Evolutionary conservation across 352 stramenopile species (phyloP), one percentile per base, ranked within the genome.

Genomic region (Phytophthora megakarya): DNA sequence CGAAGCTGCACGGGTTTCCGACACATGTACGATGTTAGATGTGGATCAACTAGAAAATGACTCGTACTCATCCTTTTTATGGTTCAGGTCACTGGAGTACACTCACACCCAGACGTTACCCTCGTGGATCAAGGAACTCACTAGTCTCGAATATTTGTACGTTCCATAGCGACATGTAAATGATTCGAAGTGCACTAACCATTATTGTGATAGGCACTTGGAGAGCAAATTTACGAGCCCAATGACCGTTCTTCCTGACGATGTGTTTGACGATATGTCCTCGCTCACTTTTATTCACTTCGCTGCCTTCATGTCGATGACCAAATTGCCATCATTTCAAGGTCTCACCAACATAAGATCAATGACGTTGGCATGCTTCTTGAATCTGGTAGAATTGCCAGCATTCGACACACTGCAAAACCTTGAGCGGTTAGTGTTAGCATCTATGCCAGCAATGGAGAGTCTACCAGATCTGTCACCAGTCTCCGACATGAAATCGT

Each of bases 261-360:
- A 73, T 25, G 56, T 83, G n/a, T 83, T 80, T 30, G 33, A 71
- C 3, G 38, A 74, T 37, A 80, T 78, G 71, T 28, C 43, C 3
- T 59, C 61, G 12, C 72, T 83, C 38, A 68, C 69, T 5, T 78
- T 76, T 13, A 51, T 80, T 22, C 69, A 77, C 55, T 65, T 83
- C 3, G 61, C 55, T 1, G 40, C 5, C 2, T 75, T 78, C 35
- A 53, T 65, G 4, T 26, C 43, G 3, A 64, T 78, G 35, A 0
- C 22, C 9, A 42, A 49, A 2, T 42, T 82, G 0, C 71, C 74
- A 21, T 64, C 72, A 0, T 65, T 82, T 10, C 8, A 60, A 0
- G 67, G 69, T 3, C 52, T 76, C 16, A 54, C 39, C 0, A 82
- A 76, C 13, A 51, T 82, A 25, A 70, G 65, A 37, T 70, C 54